Evolutionary conservation across 2,329 filamentous ascomycete genomes (phyloP).

Genomic region (Aspergillus proliferans): DNA sequence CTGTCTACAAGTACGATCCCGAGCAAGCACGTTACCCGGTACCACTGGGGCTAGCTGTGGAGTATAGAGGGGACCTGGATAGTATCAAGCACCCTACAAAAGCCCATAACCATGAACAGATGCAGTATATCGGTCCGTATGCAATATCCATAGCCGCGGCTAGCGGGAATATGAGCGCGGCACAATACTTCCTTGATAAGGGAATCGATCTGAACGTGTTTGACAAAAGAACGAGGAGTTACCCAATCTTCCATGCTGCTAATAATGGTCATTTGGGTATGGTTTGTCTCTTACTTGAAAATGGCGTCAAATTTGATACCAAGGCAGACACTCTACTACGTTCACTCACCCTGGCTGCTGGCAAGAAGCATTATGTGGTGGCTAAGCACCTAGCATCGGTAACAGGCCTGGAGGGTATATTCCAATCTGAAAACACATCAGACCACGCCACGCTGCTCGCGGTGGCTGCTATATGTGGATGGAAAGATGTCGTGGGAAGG

Average conservation of each 20-base stretch:
- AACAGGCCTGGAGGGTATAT: not conserved
- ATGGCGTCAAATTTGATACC: not conserved
- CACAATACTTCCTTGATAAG: too few relatives aligned
- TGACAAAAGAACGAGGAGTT: too few relatives aligned
- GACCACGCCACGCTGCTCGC: not conserved
- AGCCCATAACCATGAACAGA: too few relatives aligned
- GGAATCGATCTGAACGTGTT: not conserved
- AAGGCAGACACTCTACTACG: not conserved
- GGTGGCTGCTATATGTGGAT: not conserved
- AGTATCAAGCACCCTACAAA: too few relatives aligned
- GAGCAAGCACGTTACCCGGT: too few relatives aligned
- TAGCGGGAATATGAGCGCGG: too few relatives aligned
- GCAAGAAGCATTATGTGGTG: not conserved
- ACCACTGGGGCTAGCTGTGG: too few relatives aligned
- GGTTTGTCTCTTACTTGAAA: not conserved
- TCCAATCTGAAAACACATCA: not conserved
- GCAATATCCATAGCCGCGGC: too few relatives aligned
- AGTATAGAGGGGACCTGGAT: too few relatives aligned
- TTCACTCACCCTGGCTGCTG: not conserved
- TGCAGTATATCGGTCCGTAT: too few relatives aligned
- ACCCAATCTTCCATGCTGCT: not conserved
- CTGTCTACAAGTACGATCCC: too few relatives aligned
- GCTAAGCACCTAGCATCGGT: not conserved
- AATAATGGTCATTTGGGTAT: not conserved
- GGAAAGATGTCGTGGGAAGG: not conserved